Evolutionary conservation across 345 rosid genomes (phyloP).

Genomic region (Theobroma cacao): DNA sequence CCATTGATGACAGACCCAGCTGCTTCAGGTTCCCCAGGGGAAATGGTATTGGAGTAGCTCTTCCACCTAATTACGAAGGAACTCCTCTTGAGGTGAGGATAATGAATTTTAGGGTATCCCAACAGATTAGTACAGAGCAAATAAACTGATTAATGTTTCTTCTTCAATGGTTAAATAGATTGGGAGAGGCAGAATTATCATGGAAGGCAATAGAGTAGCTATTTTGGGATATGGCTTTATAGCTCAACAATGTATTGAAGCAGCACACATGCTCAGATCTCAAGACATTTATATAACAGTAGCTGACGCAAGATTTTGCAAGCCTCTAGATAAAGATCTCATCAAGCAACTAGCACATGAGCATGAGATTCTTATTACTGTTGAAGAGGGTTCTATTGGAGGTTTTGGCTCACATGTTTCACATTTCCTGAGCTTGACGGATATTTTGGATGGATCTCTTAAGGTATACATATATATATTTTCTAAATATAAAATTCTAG

Average conservation of each 20-base stretch:
- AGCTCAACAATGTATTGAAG: constrained; percentile 66
- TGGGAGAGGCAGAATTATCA: constrained; percentile 77
- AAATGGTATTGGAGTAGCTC: constrained; percentile 55
- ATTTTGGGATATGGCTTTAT: constrained; percentile 77
- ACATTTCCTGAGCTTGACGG: constrained; percentile 69
- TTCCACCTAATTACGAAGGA: constrained; percentile 59
- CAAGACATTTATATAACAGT: constrained; percentile 51
- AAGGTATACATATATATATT: constrained; percentile 38
- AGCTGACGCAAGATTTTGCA: constrained; percentile 93
- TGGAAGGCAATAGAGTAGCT: constrained; percentile 71
- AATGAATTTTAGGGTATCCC: not conserved
- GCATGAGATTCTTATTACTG: constrained; percentile 72
- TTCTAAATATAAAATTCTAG: not conserved
- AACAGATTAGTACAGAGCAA: not conserved
- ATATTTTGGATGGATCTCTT: constrained; percentile 71
- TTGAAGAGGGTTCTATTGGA: constrained; percentile 85
- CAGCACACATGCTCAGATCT: constrained; percentile 46
- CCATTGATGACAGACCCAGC: constrained; percentile 75
- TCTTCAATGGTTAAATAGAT: constrained; percentile 35
- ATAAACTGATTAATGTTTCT: constrained; percentile 4
- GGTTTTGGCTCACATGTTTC: constrained; percentile 88
- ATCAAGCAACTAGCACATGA: constrained; percentile 60
- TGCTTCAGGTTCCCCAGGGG: constrained; percentile 88
- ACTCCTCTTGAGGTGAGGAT: constrained; percentile 50
- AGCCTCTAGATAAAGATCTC: constrained; percentile 72